Conservation (phyloP, 768 basidiomycete genomes). For the Lactarius indigo region DNA sequence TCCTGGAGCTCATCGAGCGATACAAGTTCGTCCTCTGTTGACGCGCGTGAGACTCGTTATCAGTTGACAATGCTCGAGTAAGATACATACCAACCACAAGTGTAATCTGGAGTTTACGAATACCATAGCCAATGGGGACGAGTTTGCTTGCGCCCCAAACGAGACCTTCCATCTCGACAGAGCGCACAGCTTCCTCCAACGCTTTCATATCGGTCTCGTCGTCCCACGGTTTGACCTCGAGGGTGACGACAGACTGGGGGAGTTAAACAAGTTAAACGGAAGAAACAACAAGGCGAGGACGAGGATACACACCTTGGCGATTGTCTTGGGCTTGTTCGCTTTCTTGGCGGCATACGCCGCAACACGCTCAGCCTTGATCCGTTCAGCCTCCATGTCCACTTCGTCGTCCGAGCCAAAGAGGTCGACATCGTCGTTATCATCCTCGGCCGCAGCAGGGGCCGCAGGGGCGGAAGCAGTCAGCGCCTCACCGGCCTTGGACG, state of each 20-base stretch:
- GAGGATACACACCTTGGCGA: constrained; percentile 64
- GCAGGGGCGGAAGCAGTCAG: constrained; percentile 54
- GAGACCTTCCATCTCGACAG: constrained; percentile 85
- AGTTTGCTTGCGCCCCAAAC: constrained; percentile 95
- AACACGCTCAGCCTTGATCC: constrained; percentile 81
- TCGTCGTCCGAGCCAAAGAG: constrained; percentile 72
- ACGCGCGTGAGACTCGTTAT: constrained; percentile 43
- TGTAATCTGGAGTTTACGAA: constrained; percentile 84
- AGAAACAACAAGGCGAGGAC: not conserved
- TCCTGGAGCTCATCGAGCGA: constrained; percentile 94
- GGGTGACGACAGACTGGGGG: constrained; percentile 87
- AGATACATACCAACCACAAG: constrained; percentile 44
- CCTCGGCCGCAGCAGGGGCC: constrained; percentile 33
- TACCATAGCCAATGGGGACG: constrained; percentile 89
- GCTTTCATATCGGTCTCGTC: constrained; percentile 96
- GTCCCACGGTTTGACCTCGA: constrained; percentile 99
- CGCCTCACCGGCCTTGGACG: constrained; percentile 74
- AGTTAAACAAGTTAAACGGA: constrained; percentile 12
- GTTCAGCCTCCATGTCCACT: constrained; percentile 49
- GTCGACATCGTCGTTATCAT: constrained; percentile 51
- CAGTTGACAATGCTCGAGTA: constrained; percentile 4
- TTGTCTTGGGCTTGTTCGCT: constrained; percentile 81
- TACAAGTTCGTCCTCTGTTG: constrained; percentile 88
- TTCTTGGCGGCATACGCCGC: constrained; percentile 93
- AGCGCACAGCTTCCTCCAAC: constrained; percentile 79